Evolutionary conservation across 768 basidiomycete genomes (phyloP), one percentile per base, ranked within the genome.

Genomic region (Russula olivacea): DNA sequence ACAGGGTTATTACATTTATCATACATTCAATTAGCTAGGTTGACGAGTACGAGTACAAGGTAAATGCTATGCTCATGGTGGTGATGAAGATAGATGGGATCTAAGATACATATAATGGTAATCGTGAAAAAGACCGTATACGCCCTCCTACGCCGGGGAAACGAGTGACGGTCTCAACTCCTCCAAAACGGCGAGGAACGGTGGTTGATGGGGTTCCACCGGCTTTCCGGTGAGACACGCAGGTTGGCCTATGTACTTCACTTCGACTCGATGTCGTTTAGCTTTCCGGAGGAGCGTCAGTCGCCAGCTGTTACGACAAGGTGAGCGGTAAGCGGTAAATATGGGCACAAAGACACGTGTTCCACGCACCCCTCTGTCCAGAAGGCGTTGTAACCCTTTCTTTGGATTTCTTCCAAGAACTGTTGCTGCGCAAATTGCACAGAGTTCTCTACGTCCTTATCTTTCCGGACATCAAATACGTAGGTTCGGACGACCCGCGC

Each of bases 161-260:
- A 64, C 58, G 38, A 61, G 52, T 40, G 38, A 40, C 3, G 38
- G 38, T 62, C 66, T 57, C 19, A 67, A 71, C 66, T 80, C 76
- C 55, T 81, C 76, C 49, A 90, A 76, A 61, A 91, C 77, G 49
- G 77, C 85, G 67, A 89, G 80, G 74, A 87, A 91, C 0, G 89
- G 90, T 25, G 86, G 85, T 19, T 76, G 77, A 36, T 77, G 77
- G 25, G 71, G 73, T 58, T 73, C 63, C n/a, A 80, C 78, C 28
- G 78, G 63, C 67, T 83, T 78, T 36, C 81, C 83, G 0, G 76
- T 70, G 49, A 81, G 78, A 65, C 76, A 81, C 53, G 86, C 89
- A 19, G 87, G 86, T 64, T 86, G 79, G 7, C 84, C 89, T 60
- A 72, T 79, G 73, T 92, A 91, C 63, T 81, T 79, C 21, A 91